Conservation (phyloP, 257 asterid species). For the Solanum rostratum region DNA sequence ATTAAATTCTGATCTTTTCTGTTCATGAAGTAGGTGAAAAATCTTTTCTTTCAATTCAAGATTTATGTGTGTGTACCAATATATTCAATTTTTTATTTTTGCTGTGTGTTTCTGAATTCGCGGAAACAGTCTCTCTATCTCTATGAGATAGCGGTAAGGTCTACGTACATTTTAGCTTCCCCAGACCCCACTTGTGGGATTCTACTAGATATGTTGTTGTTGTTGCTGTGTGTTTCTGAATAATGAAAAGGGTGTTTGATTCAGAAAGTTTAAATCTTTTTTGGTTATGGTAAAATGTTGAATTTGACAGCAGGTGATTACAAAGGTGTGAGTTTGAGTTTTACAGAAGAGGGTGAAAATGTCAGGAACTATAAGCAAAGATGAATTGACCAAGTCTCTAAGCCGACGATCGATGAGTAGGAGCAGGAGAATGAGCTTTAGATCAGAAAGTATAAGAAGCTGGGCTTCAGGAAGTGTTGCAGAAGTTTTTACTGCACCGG, state of each 20-base stretch:
- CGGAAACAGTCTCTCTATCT: too few relatives aligned
- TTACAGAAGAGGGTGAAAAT: background rate
- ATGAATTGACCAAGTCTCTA: background rate
- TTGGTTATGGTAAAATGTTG: background rate
- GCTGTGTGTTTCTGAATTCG: too few relatives aligned
- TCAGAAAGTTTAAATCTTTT: background rate
- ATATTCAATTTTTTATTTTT: background rate
- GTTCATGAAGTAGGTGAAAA: too few relatives aligned
- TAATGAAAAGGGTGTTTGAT: background rate
- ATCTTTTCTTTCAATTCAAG: too few relatives aligned
- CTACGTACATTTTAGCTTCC: too few relatives aligned
- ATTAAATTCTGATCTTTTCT: too few relatives aligned
- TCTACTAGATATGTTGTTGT: too few relatives aligned
- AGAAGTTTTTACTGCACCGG: constrained; percentile 39
- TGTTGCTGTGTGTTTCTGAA: background rate
- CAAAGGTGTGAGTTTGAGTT: background rate
- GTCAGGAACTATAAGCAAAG: background rate
- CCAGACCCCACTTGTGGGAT: too few relatives aligned
- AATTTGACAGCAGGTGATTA: background rate
- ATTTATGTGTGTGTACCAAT: too few relatives aligned
- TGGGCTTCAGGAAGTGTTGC: background rate
- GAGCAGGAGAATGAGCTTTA: background rate
- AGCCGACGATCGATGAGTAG: background rate
- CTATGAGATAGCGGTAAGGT: too few relatives aligned
- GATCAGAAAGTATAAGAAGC: background rate